phyloP scores from a whole-genome alignment of 495 filamentous ascomycete genomes.

The Aspergillus biplanus region DNA sequence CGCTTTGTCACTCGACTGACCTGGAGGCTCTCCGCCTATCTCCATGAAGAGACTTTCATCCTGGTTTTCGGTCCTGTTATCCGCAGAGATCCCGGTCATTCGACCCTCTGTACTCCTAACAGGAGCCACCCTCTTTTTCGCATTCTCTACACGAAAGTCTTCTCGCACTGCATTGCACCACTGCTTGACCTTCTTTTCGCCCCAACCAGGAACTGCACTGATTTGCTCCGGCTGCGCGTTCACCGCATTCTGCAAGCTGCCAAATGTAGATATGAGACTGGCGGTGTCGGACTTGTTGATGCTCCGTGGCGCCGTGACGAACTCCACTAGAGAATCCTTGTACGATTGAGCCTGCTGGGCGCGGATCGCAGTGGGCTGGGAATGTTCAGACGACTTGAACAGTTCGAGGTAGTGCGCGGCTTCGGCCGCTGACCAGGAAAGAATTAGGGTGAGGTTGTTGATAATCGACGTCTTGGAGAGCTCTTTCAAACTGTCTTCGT shows the following conservation, averaged over 20 bases:
- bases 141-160: slow-evolving; percentile 75
- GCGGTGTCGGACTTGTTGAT: slow-evolving; percentile 96
- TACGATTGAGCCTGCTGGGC: slow-evolving; percentile 82
- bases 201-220: slow-evolving; percentile 82
- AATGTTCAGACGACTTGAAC: slow-evolving; percentile 91
- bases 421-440: slow-evolving; percentile 93
- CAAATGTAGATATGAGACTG: slow-evolving; percentile 83
- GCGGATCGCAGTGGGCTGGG: slow-evolving; percentile 76
- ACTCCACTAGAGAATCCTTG: slow-evolving; percentile 87
- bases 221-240: slow-evolving; percentile 89
- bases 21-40: slow-evolving; percentile 17
- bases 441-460: slow-evolving; percentile 87
- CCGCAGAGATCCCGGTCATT: slow-evolving; percentile 8
- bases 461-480: slow-evolving; percentile 87
- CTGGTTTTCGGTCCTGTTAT: background rate
- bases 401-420: slow-evolving; percentile 90
- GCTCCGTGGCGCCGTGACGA: slow-evolving; percentile 83
- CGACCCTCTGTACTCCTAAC: slow-evolving; percentile 19
- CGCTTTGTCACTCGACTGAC: background rate
- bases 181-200: slow-evolving; percentile 86
- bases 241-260: slow-evolving; percentile 79
- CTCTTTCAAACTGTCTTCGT: slow-evolving; percentile 78
- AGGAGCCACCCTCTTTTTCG: slow-evolving; percentile 56
- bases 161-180: slow-evolving; percentile 84
- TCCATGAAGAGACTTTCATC: slow-evolving; percentile 27